phyloP scores from a whole-genome alignment of 2,329 filamentous ascomycete genomes.

The Fusarium sp. region DNA sequence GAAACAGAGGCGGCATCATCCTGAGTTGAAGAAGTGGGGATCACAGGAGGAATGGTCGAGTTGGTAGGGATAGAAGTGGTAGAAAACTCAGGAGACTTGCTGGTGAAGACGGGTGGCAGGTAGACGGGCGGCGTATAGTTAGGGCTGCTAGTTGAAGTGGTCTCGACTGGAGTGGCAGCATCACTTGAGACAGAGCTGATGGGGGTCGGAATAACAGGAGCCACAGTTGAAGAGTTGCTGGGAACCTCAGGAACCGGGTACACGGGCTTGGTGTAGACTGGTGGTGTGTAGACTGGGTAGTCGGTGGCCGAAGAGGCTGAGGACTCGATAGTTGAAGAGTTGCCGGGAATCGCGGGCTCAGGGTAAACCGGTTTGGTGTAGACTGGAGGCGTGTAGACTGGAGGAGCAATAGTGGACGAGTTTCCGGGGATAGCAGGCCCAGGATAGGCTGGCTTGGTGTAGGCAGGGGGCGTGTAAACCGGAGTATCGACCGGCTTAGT shows the following conservation, averaged over 20 bases:
- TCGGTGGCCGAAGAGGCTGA: constrained; percentile 3
- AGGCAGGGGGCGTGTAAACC: constrained; percentile 22
- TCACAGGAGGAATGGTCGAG: constrained; percentile 16
- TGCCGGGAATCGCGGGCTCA: background rate
- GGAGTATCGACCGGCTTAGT: constrained; percentile 25
- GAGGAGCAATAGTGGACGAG: constrained; percentile 4
- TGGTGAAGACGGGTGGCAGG: constrained; percentile 6
- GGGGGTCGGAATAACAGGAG: constrained; percentile 17
- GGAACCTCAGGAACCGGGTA: constrained; percentile 12
- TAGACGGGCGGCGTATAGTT: constrained; percentile 28
- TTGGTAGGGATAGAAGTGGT: constrained; percentile 8
- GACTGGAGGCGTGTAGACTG: constrained; percentile 18
- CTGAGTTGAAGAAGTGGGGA: constrained; percentile 5
- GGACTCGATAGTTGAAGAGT: constrained; percentile 9
- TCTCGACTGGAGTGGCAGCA: background rate
- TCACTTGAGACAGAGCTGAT: background rate
- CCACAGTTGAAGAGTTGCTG: constrained; percentile 19
- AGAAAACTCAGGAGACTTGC: constrained; percentile 17
- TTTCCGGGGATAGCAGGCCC: constrained; percentile 7
- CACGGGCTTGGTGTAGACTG: constrained; percentile 23
- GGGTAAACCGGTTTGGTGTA: constrained; percentile 11
- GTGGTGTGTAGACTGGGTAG: constrained; percentile 16
- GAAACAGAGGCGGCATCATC: background rate
- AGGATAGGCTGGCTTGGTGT: constrained; percentile 16
- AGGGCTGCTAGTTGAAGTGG: constrained; percentile 9